Conservation (phyloP, 495 filamentous ascomycete genomes). For the Stereocaulon alpinum region DNA sequence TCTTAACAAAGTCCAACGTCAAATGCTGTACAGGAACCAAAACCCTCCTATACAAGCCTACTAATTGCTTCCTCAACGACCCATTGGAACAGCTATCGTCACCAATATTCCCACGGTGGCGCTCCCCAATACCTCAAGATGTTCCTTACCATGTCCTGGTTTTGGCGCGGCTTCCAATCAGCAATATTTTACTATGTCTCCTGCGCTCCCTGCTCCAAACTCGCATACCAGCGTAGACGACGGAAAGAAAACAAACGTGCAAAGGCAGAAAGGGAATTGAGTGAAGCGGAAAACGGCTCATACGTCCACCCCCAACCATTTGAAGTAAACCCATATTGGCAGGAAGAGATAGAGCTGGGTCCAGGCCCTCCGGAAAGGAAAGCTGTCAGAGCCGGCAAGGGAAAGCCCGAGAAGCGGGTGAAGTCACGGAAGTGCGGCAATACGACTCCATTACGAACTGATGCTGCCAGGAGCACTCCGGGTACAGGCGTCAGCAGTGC, state of each 20-base stretch:
- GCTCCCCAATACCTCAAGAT: not conserved
- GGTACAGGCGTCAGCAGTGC: constrained; percentile 27
- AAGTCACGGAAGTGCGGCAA: constrained; percentile 28
- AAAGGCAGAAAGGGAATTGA: constrained; percentile 47
- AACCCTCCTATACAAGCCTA: not conserved
- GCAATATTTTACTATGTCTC: constrained; percentile 78
- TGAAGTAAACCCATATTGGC: constrained; percentile 77
- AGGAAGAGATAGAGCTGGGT: constrained; percentile 69
- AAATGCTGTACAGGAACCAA: not conserved
- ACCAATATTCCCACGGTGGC: not conserved
- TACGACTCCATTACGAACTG: constrained; percentile 32
- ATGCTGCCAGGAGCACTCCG: constrained; percentile 23
- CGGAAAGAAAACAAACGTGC: constrained; percentile 53
- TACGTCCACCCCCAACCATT: constrained; percentile 75
- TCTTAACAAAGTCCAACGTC: not conserved
- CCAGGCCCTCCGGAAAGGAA: constrained; percentile 54
- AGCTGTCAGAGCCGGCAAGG: constrained; percentile 20
- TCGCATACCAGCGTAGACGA: constrained; percentile 51
- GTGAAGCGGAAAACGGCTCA: constrained; percentile 51
- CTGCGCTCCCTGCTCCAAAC: constrained; percentile 67
- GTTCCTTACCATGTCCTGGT: constrained; percentile 30
- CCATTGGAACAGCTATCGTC: not conserved
- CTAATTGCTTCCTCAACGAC: not conserved
- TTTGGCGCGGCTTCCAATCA: constrained; percentile 56
- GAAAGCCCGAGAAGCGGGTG: constrained; percentile 27